Evolutionary conservation across 2,329 filamentous ascomycete species (phyloP), one percentile per base, ranked within the genome.

Genomic region (Exophiala xenobiotica): DNA sequence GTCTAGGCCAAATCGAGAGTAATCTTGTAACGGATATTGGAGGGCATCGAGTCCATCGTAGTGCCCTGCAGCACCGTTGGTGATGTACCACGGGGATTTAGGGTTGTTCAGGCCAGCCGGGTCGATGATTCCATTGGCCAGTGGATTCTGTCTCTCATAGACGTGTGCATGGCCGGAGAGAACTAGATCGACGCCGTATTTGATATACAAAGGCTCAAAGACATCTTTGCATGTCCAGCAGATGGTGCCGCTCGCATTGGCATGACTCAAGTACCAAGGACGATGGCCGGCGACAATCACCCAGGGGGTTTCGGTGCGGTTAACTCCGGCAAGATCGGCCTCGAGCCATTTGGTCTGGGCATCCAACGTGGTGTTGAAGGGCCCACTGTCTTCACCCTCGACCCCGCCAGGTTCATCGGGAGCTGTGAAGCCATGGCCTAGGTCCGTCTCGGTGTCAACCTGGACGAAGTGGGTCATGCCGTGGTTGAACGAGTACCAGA

Each of bases 401-500:
- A 78, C 78, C 3, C 76, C 76, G 3, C 76, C 76, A 35, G 67
- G 64, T 3, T 67, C 63, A 54, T 78, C 77, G 8, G 73, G 68
- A 61, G 62, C 74, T 39, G 72, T 68, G 5, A 76, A 76, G 53
- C 69, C 73, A 61, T 75, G 66, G 42, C 74, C 69, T 55, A 71
- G 78, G 62, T 79, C 76, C 27, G 76, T 79, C 61, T 78, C 76
- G 18, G 67, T 69, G 43, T 78, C 67, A 22, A 79, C 63, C 12
- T 70, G 64, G 55, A 78, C 64, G 51, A 78, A 78, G 61, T 79
- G 76, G 2, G 73, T 75, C 14, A 78, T 65, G 20, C 76, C 76
- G 57, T 79, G 78, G 66, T 79, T 75, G 58, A 78, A 79, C 1
- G 73, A 77, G 65, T 79, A 78, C 76, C 76, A 79, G 60, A 78